Evolutionary conservation across 1,284 basidiomycete genomes (phyloP), one percentile per base, ranked within the genome.

Genomic region (Lentinus polychrous): DNA sequence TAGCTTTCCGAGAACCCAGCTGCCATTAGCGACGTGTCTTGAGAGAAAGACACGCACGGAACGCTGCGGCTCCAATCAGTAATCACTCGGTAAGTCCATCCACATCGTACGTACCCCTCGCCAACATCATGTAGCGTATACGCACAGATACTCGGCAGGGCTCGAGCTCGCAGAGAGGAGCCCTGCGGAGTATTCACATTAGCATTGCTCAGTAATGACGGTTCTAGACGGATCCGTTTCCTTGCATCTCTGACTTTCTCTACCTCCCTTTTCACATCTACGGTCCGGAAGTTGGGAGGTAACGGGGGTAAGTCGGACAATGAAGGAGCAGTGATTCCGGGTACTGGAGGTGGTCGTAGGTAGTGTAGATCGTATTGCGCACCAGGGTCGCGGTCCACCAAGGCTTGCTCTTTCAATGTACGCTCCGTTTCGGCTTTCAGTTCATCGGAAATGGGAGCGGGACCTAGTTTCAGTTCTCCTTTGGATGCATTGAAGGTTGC

Each of bases 1-100:
- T 93, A 95, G 60, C 94, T 97, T 67, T 99, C 95, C 33, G 92
- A 80, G 60, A 97, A 98, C 0, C 96, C 96, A 23, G 90, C 91
- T 1, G 95, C 96, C 79, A 99, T 84, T n/a, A 99, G 67, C 5
- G 93, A 89, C 0, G 86, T 86, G 66, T 99, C 96, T 43, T 79
- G 78, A 14, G 95, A 98, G 61, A 99, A 97, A 12, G 85, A 82
- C 49, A 83, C 85, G 57, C 90, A 93, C 2, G 94, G 91, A 12
- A 88, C 77, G 20, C 93, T 95, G 59, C 23, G 32, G 14, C 1
- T 31, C 50, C 33, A 52, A 39, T 31, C 3, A 17, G 5, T 11
- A 43, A 7, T 40, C 3, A 44, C 65, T 66, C 27, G 50, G 50
- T 46, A 49, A 39, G 42, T 45, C 41, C 24, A 33, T 52, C 45